Evolutionary conservation across 1,139 yeast species (phyloP), one percentile per base, ranked within the genome.

Genomic region (Hyphopichia burtonii): DNA sequence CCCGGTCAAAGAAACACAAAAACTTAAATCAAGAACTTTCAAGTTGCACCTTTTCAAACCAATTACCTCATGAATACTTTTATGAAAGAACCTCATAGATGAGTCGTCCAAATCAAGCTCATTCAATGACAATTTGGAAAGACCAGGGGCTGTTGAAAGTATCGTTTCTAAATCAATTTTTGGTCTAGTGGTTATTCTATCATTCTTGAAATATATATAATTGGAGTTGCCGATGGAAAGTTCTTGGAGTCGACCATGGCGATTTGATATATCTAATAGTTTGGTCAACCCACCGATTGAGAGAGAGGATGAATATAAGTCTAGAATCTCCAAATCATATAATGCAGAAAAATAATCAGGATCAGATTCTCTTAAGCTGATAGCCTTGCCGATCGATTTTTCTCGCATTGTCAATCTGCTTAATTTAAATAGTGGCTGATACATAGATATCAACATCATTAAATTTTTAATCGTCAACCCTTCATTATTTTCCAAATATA

Each of bases 101-200:
- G 59, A 56, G 44, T 63, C 64, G 45, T 71, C 77, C 31, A 72
- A 51, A 37, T 69, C 73, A 42, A 69, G 44, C 38, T 72, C 76
- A 35, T 66, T 61, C 31, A 72, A 45, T 22, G 56, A 59, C 8
- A 72, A 54, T 3, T 48, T 44, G 7, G 47, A 40, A 9, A 72
- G 47, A 2, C 48, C 32, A 0, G 72, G 74, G 1, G 56, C 58
- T 1, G 52, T 30, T 6, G 41, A 36, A 3, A 71, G 47, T 1
- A 70, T 50, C 3, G 61, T 60, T 18, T 32, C 42, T 8, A 66
- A 44, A 16, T 55, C 51, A 7, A 65, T 44, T 27, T 51, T 50
- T 1, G 50, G 42, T 27, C 47, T 37, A 28, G 42, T 42, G 16
- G 53, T 44, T 33, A 48, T 28, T 25, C 49, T 51, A 40, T 64